phyloP scores from a whole-genome alignment of 148 eudicot species.

The Oxyria digyna region DNA sequence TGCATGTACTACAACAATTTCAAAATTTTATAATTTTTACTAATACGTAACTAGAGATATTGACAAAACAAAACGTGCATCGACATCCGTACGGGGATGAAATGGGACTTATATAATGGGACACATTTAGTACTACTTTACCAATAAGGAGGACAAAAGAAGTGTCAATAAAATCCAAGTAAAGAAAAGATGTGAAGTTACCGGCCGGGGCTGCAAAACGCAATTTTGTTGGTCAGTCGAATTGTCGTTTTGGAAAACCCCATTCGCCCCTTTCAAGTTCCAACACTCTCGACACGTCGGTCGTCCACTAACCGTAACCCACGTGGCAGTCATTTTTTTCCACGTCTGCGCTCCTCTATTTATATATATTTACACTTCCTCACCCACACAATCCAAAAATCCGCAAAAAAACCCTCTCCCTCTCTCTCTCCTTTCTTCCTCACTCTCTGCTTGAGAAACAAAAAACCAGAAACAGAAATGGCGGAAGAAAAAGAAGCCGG shows the following conservation, averaged over 20 bases:
- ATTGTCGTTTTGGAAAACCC: neutral
- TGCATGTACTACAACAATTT: no score
- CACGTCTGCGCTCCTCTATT: neutral
- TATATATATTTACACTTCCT: neutral
- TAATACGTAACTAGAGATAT: no score
- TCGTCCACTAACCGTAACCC: neutral
- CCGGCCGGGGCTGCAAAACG: neutral
- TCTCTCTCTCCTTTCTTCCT: neutral
- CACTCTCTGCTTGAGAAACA: neutral
- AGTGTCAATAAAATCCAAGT: no score
- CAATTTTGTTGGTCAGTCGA: neutral
- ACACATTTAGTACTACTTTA: no score
- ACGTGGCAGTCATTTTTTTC: neutral
- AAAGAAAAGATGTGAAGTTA: no score
- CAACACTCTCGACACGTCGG: slow-evolving; percentile 2
- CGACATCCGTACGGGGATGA: no score
- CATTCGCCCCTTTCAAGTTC: neutral
- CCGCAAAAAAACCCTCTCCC: neutral
- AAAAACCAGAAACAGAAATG: neutral
- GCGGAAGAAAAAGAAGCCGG: neutral
- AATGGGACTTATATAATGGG: no score
- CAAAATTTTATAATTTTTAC: no score
- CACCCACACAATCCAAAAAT: neutral
- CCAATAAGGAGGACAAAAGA: no score
- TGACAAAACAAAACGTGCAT: no score